phyloP scores from a whole-genome alignment of 2,329 filamentous ascomycete genomes.

The Xylariaceae sp. region DNA sequence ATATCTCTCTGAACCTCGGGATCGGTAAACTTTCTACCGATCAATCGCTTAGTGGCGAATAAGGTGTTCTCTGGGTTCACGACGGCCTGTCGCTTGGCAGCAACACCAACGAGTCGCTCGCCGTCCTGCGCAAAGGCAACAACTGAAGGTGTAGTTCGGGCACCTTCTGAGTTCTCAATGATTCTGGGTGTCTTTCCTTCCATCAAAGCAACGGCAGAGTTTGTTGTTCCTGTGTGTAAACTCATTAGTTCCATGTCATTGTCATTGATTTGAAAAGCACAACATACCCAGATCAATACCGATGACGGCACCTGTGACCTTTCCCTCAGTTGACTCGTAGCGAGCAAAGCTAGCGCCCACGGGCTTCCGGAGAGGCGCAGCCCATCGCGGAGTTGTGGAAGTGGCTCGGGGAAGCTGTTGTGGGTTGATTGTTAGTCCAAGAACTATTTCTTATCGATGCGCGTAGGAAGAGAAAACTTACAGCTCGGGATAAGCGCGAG shows the following conservation, averaged over 20 bases:
- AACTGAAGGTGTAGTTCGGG: slow-evolving; percentile 87
- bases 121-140: slow-evolving; percentile 94
- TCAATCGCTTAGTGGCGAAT: slow-evolving; percentile 97
- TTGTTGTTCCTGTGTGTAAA: slow-evolving; percentile 70
- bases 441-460: not conserved
- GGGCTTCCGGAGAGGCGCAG: slow-evolving; percentile 64
- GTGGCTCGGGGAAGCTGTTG: slow-evolving; percentile 73
- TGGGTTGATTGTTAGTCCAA: slow-evolving; percentile 8
- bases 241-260: slow-evolving; percentile 6
- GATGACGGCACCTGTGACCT: slow-evolving; percentile 93
- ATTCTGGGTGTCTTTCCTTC: slow-evolving; percentile 94
- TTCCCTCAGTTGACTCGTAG: slow-evolving; percentile 75
- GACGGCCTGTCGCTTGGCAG: slow-evolving; percentile 95
- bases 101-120: slow-evolving; percentile 93
- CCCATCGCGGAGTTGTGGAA: slow-evolving; percentile 63
- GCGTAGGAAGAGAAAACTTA: slow-evolving; percentile 44
- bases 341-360: slow-evolving; percentile 70
- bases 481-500: slow-evolving; percentile 69
- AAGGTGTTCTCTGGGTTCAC: slow-evolving; percentile 98
- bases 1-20: slow-evolving; percentile 92
- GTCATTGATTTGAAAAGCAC: too few species aligned
- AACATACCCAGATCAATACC: slow-evolving; percentile 90
- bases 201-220: slow-evolving; percentile 96
- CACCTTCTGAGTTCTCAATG: slow-evolving; percentile 96
- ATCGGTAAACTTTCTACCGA: slow-evolving; percentile 95